phyloP scores from a whole-genome alignment of 768 basidiomycete species.

The Macrolepiota dolichaula region DNA sequence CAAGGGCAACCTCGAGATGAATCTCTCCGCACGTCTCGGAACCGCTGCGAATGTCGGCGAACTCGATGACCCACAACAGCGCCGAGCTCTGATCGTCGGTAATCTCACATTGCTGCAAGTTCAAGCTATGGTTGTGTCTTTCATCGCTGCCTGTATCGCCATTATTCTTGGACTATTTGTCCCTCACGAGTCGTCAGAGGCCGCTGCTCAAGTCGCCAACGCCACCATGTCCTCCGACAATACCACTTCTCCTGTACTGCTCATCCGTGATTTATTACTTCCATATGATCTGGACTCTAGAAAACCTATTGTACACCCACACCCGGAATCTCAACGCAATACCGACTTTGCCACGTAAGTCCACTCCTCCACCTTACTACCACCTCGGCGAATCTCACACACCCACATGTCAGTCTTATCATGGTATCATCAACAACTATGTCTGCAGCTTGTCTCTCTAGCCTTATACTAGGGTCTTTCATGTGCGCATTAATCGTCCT shows the following conservation, averaged over 20 bases:
- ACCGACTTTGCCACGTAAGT: slow-evolving; percentile 36
- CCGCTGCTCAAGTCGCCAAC: not conserved
- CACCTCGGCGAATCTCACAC: not conserved
- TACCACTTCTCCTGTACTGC: slow-evolving; percentile 11
- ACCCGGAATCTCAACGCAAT: slow-evolving; percentile 21
- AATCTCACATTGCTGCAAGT: slow-evolving; percentile 89
- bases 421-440: slow-evolving; percentile 78
- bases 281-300: slow-evolving; percentile 19
- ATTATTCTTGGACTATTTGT: slow-evolving; percentile 68
- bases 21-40: slow-evolving; percentile 90
- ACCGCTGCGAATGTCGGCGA: slow-evolving; percentile 94
- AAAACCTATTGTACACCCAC: slow-evolving; percentile 21
- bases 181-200: slow-evolving; percentile 31
- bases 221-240: slow-evolving; percentile 15
- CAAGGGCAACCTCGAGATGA: slow-evolving; percentile 99
- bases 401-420: slow-evolving; percentile 48
- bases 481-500: slow-evolving; percentile 84
- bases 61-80: slow-evolving; percentile 66
- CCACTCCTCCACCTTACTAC: not conserved
- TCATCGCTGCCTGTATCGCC: slow-evolving; percentile 76
- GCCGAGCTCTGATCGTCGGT: slow-evolving; percentile 69
- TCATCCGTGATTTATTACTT: slow-evolving; percentile 16
- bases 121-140: slow-evolving; percentile 87
- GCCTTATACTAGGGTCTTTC: slow-evolving; percentile 83
- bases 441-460: slow-evolving; percentile 76